phyloP scores from a whole-genome alignment of 257 asterid genomes.

The Scutellaria baicalensis region DNA sequence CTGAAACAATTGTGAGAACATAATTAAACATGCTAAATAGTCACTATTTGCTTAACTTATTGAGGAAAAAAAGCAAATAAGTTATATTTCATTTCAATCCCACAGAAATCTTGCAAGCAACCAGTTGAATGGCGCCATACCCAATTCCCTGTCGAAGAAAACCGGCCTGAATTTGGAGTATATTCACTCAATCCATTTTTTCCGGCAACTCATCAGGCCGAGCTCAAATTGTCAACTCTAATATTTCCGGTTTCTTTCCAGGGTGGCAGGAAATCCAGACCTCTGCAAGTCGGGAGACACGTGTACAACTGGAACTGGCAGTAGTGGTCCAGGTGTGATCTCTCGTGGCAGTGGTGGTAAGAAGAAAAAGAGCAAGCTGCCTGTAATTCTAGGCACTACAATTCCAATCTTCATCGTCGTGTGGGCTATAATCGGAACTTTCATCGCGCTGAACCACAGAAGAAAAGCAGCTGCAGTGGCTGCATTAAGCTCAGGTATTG shows the following conservation, averaged over 20 bases:
- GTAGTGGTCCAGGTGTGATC: background rate
- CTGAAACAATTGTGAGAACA: conserved; percentile 43
- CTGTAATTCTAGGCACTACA: conserved; percentile 29
- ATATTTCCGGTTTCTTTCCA: background rate
- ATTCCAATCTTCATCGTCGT: conserved; percentile 21
- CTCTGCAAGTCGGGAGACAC: conserved; percentile 32
- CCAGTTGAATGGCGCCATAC: conserved; percentile 43
- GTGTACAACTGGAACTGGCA: conserved; percentile 5
- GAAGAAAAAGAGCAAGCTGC: conserved; percentile 12
- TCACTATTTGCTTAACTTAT: too few species aligned
- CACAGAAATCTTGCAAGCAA: conserved; percentile 55
- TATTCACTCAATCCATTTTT: background rate
- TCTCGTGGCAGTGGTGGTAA: background rate
- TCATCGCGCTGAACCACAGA: background rate
- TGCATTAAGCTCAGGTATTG: background rate
- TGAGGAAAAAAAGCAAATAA: background rate
- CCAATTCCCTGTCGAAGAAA: conserved; percentile 37
- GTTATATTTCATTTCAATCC: background rate
- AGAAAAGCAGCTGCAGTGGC: background rate
- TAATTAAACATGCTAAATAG: background rate
- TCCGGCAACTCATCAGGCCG: background rate
- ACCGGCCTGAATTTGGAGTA: conserved; percentile 38
- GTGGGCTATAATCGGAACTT: background rate
- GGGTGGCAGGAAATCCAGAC: conserved; percentile 38
- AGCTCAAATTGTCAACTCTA: background rate